These are phyloP conservation scores for Solanum arcanum DNA, from an alignment of 257 asterid genomes.

Conservation along the genomic window DNA sequence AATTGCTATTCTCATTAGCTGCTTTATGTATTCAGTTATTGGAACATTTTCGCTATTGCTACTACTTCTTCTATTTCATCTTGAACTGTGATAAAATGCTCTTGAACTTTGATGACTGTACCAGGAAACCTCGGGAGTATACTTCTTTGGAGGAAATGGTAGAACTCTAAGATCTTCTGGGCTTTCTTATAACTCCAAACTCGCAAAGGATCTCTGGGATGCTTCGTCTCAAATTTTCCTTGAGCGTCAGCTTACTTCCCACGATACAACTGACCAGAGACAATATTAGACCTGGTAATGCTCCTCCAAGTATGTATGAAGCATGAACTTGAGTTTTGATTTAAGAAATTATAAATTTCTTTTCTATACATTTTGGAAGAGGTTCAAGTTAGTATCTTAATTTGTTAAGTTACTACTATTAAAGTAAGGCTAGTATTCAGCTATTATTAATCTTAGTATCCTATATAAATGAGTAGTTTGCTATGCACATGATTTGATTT, in stretches of 20 bases:
- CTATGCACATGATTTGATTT: no score
- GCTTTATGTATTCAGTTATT: not conserved
- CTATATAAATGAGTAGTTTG: no score
- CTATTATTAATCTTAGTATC: not conserved
- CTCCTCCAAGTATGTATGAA: not conserved
- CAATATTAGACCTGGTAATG: not conserved
- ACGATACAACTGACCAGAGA: not conserved
- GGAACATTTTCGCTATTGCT: not conserved
- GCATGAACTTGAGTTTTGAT: not conserved
- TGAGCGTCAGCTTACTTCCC: conserved; percentile 30
- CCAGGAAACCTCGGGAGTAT: conserved; percentile 79
- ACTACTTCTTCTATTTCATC: not conserved
- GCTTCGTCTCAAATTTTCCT: conserved; percentile 47
- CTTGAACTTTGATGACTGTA: not conserved
- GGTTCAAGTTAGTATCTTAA: not conserved
- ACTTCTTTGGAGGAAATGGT: conserved; percentile 75
- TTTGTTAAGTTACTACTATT: not conserved
- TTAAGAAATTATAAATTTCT: not conserved
- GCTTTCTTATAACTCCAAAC: conserved; percentile 43
- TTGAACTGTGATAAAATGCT: not conserved
- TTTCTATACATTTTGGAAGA: not conserved
- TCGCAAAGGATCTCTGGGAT: conserved; percentile 62
- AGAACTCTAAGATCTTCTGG: conserved; percentile 45
- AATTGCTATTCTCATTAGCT: not conserved
- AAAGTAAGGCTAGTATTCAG: not conserved